Conservation (phyloP, 805 yeast species). For the Candida hungchunana region DNA sequence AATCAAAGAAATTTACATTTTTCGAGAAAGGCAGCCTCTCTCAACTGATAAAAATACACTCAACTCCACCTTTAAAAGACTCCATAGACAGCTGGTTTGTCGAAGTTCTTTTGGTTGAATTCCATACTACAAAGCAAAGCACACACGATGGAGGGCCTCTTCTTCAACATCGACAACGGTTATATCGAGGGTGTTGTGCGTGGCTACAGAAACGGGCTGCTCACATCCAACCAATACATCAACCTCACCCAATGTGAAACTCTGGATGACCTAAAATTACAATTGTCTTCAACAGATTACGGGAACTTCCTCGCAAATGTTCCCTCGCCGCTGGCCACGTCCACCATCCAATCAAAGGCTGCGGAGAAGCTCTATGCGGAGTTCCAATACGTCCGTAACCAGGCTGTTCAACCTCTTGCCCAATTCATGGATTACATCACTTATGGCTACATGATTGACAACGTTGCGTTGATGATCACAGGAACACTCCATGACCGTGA, state of each 20-base stretch:
- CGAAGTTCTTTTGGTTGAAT: too few species aligned
- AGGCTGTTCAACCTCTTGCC: conserved; percentile 74
- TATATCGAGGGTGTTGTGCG: conserved; percentile 92
- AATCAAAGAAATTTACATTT: neutral
- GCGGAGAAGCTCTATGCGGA: conserved; percentile 72
- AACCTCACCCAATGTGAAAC: conserved; percentile 95
- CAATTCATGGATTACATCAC: conserved; percentile 89
- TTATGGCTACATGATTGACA: conserved; percentile 97
- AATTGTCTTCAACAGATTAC: conserved; percentile 93
- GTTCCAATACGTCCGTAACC: conserved; percentile 79
- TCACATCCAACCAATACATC: conserved; percentile 75
- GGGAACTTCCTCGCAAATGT: conserved; percentile 84
- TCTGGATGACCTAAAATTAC: conserved; percentile 89
- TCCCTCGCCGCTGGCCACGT: conserved; percentile 78
- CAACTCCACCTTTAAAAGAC: too few species aligned
- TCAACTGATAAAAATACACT: conserved; percentile 1
- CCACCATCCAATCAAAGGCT: conserved; percentile 78
- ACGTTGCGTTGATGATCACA: conserved; percentile 91
- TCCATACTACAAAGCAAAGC: too few species aligned
- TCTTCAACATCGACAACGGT: conserved; percentile 86
- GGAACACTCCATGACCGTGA: conserved; percentile 97
- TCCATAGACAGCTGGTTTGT: too few species aligned
- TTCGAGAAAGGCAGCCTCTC: conserved; percentile 1
- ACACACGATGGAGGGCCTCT: conserved; percentile 88
- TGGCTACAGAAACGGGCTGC: conserved; percentile 84